Conservation (phyloP, 768 basidiomycete species). For the Rhodotorula babjevae region DNA sequence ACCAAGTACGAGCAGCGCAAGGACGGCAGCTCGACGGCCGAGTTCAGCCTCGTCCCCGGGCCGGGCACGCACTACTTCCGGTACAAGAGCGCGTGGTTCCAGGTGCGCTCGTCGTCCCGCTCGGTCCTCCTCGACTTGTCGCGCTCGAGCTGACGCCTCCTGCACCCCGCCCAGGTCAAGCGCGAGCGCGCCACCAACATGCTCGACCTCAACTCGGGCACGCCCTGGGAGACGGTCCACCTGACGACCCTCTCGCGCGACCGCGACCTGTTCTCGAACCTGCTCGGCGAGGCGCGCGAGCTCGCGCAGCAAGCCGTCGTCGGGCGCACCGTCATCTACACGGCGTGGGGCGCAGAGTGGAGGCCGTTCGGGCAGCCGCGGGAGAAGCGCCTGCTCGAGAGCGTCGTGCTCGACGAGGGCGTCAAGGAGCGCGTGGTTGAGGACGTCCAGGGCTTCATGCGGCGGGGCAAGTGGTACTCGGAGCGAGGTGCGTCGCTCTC, state of each 20-base stretch:
- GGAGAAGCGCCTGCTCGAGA: conserved; percentile 73
- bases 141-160: neutral
- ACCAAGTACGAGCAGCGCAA: conserved; percentile 79
- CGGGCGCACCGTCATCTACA: conserved; percentile 91
- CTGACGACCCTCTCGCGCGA: conserved; percentile 87
- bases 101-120: conserved; percentile 54
- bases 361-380: conserved; percentile 88
- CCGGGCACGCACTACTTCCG: conserved; percentile 90
- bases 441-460: conserved; percentile 77
- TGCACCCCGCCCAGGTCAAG: conserved; percentile 63
- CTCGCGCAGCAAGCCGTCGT: conserved; percentile 78
- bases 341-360: conserved; percentile 97
- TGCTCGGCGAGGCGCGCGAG: conserved; percentile 84
- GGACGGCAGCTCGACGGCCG: conserved; percentile 82
- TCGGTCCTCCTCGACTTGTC: neutral
- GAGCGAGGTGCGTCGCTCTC: conserved; percentile 63
- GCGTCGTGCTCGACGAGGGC: conserved; percentile 79
- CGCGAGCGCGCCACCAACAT: conserved; percentile 89
- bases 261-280: conserved; percentile 67
- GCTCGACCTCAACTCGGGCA: conserved; percentile 82
- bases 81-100: conserved; percentile 90
- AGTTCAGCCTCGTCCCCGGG: conserved; percentile 91
- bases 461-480: conserved; percentile 85
- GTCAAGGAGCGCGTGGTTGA: conserved; percentile 75
- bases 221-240: conserved; percentile 95